Base-by-base conservation (phyloP, 2,329 filamentous ascomycete species). In the Rugonectria rugulosa region DNA sequence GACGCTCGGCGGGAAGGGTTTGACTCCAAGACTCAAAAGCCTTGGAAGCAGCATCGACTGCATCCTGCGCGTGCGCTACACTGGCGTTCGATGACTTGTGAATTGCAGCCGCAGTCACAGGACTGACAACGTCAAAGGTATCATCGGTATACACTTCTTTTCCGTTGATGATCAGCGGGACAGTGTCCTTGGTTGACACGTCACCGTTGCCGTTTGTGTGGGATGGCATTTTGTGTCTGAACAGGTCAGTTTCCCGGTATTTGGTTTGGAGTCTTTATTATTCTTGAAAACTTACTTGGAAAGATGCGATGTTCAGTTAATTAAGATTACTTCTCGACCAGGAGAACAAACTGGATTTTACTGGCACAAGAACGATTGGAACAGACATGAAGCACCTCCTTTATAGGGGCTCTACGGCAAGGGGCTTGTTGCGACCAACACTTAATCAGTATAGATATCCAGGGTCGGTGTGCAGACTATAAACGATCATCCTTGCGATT, bases 1-100 rank as follows among this genome's bases (percentile, higher is more conserved):
- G 82, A 41, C 87, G 84, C 9, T 78, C 70, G 7, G 76, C 67
- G 0, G 84, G 81, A 55, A 84, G 86, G 4, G 81, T 82, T 61
- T 81, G 79, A 24, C 81, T 78, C 89, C 89, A 92, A 57, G 80
- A 72, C 19, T 80, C 81, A 69, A 88, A 87, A 0, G 89, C 88
- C 27, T 77, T 75, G 32, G 84, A 75, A 1, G 88, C 87, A 2
- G 74, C 68, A 17, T 68, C 62, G 34, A 77, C 65, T 3, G 85
- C 80, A 6, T 77, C 73, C 12, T 82, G 72, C 7, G 85, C 86
- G 51, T 81, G 76, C 5, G 75, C 70, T 44, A 81, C 83, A 32
- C 81, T 75, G 0, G 85, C 84, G 31, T 70, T 84, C 17, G 81
- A 77, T 41, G 81, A 81, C 49, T 79, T 76, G 56, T 79, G 75